Conservation (phyloP, 257 asterid species). For the Solanum habrochaites region DNA sequence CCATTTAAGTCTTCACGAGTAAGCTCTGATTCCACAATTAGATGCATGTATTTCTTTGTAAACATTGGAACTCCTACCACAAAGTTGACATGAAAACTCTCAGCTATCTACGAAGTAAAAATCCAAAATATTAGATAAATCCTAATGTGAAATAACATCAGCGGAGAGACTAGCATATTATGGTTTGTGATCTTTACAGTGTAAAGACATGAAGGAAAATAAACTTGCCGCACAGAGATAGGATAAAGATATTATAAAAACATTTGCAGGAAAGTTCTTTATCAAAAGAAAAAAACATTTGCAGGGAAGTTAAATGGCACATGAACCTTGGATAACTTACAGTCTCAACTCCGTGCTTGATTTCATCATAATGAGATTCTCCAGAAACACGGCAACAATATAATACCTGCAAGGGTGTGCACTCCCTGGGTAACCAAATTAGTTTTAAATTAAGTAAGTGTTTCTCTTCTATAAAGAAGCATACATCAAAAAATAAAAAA, state of each 20-base stretch:
- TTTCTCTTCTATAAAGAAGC: neutral
- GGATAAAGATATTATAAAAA: neutral
- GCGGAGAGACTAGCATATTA: neutral
- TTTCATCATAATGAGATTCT: neutral
- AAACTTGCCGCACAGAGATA: neutral
- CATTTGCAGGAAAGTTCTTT: neutral
- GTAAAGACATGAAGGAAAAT: neutral
- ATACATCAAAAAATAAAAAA: neutral
- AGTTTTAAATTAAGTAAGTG: neutral
- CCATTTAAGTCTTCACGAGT: slow-evolving; percentile 66
- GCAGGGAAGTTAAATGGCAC: neutral
- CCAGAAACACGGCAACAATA: neutral
- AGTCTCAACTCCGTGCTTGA: neutral
- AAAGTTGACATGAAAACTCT: neutral
- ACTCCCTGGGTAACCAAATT: too few species aligned
- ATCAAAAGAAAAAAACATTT: too few species aligned
- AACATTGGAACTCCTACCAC: neutral
- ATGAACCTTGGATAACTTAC: neutral
- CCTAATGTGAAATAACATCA: neutral
- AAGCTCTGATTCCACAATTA: slow-evolving; percentile 61
- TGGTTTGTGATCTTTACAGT: neutral
- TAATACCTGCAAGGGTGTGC: too few species aligned
- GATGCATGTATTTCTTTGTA: slow-evolving; percentile 23
- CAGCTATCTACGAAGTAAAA: neutral
- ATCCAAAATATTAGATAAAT: neutral